Percentiles rank a stretch among this genome's conserved stretches.
phyloP scores from a whole-genome alignment of 352 stramenopile genomes.

The Globisporangium mamillatum region DNA sequence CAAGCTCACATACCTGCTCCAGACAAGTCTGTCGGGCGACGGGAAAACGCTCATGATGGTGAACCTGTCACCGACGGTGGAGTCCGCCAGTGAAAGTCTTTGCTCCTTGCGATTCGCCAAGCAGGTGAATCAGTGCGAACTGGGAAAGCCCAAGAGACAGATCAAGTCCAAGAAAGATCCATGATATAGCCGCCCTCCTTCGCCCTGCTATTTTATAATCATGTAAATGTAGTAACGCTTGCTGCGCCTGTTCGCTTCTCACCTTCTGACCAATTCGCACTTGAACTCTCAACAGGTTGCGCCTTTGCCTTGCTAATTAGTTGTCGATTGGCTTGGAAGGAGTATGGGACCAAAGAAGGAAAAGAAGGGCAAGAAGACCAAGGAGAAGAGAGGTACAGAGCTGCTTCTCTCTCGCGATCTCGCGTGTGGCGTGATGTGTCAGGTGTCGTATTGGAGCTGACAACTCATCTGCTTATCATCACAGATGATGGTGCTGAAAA shows the following conservation, averaged over 20 bases:
- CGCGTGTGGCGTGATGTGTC: not conserved
- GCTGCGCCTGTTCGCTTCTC: conserved; percentile 7
- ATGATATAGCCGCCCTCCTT: not conserved
- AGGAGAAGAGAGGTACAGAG: conserved; percentile 66
- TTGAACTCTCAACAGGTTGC: not conserved
- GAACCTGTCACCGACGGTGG: conserved; percentile 95
- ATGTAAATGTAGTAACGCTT: conserved; percentile 15
- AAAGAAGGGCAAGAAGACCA: conserved; percentile 70
- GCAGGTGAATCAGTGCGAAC: conserved; percentile 96
- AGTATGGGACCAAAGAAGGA: conserved; percentile 72
- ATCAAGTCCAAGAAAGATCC: conserved; percentile 76
- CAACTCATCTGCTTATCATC: not conserved
- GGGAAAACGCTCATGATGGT: conserved; percentile 99
- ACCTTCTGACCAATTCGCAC: not conserved
- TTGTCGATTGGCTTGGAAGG: not conserved
- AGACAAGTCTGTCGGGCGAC: conserved; percentile 96
- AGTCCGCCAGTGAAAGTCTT: conserved; percentile 95
- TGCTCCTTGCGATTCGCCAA: conserved; percentile 97
- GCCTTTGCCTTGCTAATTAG: not conserved
- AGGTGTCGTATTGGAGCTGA: not conserved
- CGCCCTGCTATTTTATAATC: conserved; percentile 31
- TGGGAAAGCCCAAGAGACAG: conserved; percentile 93
- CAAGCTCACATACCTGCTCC: conserved; percentile 98
- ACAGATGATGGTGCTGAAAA: conserved; percentile 74
- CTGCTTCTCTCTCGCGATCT: not conserved